Percentiles rank a stretch among this genome's conserved stretches.
phyloP scores from a whole-genome alignment of 2,329 filamentous ascomycete genomes.

The Pezicula radicicola region DNA sequence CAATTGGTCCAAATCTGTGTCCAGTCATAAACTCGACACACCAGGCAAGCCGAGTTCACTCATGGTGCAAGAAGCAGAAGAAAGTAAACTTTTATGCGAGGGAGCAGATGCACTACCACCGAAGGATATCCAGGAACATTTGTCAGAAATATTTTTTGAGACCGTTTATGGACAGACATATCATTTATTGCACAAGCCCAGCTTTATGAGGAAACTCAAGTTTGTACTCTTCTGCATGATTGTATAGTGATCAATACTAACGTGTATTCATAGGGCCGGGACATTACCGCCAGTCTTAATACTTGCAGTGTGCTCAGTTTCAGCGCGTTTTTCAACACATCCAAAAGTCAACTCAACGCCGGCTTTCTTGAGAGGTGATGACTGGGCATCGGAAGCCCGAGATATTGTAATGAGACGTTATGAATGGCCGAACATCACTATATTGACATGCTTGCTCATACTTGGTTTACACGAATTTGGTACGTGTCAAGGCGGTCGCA shows the following conservation, averaged over 20 bases:
- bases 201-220: conserved; percentile 86
- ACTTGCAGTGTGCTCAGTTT: conserved; percentile 90
- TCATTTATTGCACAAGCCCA: conserved; percentile 91
- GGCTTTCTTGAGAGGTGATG: conserved; percentile 83
- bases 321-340: conserved; percentile 91
- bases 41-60: conserved; percentile 50
- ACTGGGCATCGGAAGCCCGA: conserved; percentile 85
- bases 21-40: conserved; percentile 45
- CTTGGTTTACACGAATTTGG: conserved; percentile 94
- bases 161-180: conserved; percentile 95
- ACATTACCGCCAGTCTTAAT: conserved; percentile 85
- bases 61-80: conserved; percentile 64
- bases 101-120: conserved; percentile 79
- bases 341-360: conserved; percentile 69
- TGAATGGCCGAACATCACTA: conserved; percentile 94
- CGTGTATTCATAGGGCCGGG: conserved; percentile 51
- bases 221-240: conserved; percentile 34
- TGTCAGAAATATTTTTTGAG: conserved; percentile 94
- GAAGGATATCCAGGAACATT: conserved; percentile 86
- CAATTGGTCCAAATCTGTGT: conserved; percentile 67
- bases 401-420: conserved; percentile 85
- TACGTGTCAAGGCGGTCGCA: conserved; percentile 91
- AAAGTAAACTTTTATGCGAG: conserved; percentile 75
- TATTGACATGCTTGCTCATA: conserved; percentile 84
- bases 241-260: conserved; percentile 8